Conservation (phyloP, 2,329 filamentous ascomycete genomes). For the Penicillium verrucosum region DNA sequence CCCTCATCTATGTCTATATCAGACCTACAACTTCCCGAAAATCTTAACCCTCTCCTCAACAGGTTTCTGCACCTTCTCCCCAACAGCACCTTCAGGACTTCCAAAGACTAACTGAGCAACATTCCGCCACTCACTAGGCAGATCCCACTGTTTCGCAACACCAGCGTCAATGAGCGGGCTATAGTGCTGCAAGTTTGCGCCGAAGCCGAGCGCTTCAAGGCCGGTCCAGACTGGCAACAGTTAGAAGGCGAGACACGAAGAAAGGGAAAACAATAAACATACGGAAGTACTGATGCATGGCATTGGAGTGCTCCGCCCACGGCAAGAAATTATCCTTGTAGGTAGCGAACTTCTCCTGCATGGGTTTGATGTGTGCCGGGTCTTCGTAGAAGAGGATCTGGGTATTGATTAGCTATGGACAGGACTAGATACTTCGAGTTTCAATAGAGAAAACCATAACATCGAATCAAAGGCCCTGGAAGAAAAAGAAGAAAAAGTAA, state of each 20-base stretch:
- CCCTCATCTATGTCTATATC: background rate
- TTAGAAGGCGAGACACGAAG: background rate
- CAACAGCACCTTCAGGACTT: slow-evolving; percentile 51
- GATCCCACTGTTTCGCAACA: slow-evolving; percentile 65
- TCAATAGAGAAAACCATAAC: slow-evolving; percentile 28
- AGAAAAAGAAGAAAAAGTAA: background rate
- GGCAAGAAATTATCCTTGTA: slow-evolving; percentile 77
- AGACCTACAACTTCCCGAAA: slow-evolving; percentile 43
- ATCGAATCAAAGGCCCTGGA: slow-evolving; percentile 43
- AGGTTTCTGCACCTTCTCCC: slow-evolving; percentile 63
- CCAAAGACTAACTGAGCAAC: slow-evolving; percentile 85
- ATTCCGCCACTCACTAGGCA: slow-evolving; percentile 72
- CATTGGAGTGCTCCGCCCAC: slow-evolving; percentile 74
- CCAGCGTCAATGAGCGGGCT: slow-evolving; percentile 78
- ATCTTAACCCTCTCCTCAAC: slow-evolving; percentile 66
- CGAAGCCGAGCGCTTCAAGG: slow-evolving; percentile 77
- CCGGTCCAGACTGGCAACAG: slow-evolving; percentile 64
- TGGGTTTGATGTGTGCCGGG: slow-evolving; percentile 60
- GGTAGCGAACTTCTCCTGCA: slow-evolving; percentile 66
- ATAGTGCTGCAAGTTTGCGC: slow-evolving; percentile 90
- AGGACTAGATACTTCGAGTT: background rate
- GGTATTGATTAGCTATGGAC: background rate
- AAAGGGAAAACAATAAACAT: slow-evolving; percentile 16
- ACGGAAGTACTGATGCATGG: slow-evolving; percentile 73
- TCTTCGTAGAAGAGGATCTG: slow-evolving; percentile 82